Percentiles rank a stretch among this genome's conserved stretches.
Conservation (phyloP, 768 basidiomycete species). For the Kwoniella dendrophila region DNA sequence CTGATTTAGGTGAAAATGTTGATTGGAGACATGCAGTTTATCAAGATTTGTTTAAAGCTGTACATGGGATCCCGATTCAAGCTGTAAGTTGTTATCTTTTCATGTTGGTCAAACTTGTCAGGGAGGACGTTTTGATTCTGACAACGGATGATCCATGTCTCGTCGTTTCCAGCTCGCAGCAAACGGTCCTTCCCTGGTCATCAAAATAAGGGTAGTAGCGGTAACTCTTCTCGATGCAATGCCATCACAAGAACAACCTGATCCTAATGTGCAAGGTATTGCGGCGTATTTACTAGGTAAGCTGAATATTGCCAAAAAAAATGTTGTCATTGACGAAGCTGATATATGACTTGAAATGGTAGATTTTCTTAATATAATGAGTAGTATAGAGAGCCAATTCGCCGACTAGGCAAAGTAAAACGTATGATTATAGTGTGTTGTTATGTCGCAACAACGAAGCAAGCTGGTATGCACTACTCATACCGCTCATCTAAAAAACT, state of each 20-base stretch:
- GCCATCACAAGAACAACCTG: conserved; percentile 29
- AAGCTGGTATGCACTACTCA: too few relatives aligned
- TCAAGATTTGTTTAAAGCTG: conserved; percentile 39
- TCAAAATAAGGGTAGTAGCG: conserved; percentile 39
- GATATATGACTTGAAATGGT: background rate
- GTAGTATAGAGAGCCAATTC: conserved; percentile 39
- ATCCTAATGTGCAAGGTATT: conserved; percentile 36
- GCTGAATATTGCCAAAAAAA: background rate
- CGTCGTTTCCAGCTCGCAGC: conserved; percentile 30
- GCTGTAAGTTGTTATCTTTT: conserved; percentile 18
- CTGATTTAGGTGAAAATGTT: conserved; percentile 30
- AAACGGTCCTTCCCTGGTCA: conserved; percentile 38
- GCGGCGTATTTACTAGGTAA: conserved; percentile 37
- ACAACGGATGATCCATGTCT: background rate
- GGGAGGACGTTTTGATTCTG: background rate
- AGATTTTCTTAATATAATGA: conserved; percentile 45
- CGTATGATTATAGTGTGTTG: too few relatives aligned
- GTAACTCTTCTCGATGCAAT: conserved; percentile 40
- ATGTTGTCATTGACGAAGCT: background rate
- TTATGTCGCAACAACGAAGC: too few relatives aligned
- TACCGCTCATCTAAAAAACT: too few relatives aligned
- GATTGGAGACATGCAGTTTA: conserved; percentile 36
- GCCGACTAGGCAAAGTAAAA: conserved; percentile 34
- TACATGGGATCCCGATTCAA: conserved; percentile 36
- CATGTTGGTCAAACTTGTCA: background rate